Evolutionary conservation across 2,329 filamentous ascomycete species (phyloP).

Genomic region (Rutstroemia sp.): DNA sequence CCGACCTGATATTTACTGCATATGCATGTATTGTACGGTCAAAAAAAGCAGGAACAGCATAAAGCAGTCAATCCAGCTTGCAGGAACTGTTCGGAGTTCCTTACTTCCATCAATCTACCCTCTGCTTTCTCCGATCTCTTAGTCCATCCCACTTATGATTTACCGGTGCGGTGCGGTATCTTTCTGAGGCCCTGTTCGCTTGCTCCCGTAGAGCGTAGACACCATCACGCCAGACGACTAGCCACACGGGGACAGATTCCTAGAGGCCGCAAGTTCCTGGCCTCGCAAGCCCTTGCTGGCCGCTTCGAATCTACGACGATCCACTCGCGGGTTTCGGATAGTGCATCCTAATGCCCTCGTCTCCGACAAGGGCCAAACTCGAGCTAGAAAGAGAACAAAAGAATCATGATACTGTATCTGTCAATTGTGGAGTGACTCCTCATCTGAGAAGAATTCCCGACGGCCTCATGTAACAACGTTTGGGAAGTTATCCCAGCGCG

Average conservation of each 20-base stretch:
- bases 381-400: background rate
- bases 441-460: background rate
- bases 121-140: background rate
- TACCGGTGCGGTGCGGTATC: background rate
- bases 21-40: constrained; percentile 4
- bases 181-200: constrained; percentile 1
- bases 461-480: constrained; percentile 1
- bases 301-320: constrained; percentile 8
- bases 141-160: constrained; percentile 7
- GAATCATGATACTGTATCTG: background rate
- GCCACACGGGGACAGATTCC: background rate
- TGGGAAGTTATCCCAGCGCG: constrained; percentile 1
- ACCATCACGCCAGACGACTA: constrained; percentile 4
- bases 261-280: constrained; percentile 3
- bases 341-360: constrained; percentile 6
- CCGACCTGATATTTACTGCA: constrained; percentile 1
- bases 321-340: constrained; percentile 12
- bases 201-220: constrained; percentile 1
- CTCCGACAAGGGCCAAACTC: constrained; percentile 1
- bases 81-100: background rate
- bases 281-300: background rate
- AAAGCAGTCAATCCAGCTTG: background rate
- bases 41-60: constrained; percentile 2
- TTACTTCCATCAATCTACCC: background rate
- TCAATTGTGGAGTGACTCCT: constrained; percentile 3